Evolutionary conservation across 2,329 filamentous ascomycete genomes (phyloP), one percentile per base, ranked within the genome.

Genomic region (Alternaria sp.): DNA sequence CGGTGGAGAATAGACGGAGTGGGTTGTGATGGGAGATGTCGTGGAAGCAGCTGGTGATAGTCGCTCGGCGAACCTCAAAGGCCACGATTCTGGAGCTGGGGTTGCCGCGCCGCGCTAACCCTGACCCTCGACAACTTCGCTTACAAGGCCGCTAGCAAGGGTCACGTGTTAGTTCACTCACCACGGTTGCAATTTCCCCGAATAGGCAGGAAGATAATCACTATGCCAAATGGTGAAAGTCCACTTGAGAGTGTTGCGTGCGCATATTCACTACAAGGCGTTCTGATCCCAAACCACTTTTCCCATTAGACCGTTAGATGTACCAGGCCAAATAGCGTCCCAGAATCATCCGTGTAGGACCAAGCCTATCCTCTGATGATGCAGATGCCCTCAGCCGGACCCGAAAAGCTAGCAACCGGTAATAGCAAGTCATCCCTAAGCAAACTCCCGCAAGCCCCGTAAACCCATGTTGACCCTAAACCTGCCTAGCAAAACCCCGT

Each of bases 51-150:
- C 27, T 67, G 60, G 54, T 45, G 52, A 60, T 64, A 58, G 58
- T 59, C 57, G 62, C 48, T 55, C 56, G 57, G 57, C 56, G 60
- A 55, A 60, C 66, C 53, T 56, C 59, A 73, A 64, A 75, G 72
- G 74, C 68, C 73, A 75, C 72, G 70, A 70, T 75, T 74, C 73
- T 72, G 66, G 72, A 74, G 72, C 71, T 65, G 57, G 64, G 55
- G 60, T 59, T 61, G 59, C 59, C 62, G 60, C 59, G 56, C 63
- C 62, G 62, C 65, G 65, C 67, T 72, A 63, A 62, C 58, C 56
- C 60, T 59, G 59, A 61, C 46, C 52, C 59, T 61, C 59, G 54
- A 50, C 25, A 62, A 43, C 46, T 16, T 61, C 59, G 54, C 54
- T 54, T 65, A 52, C 22, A 52, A 64, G 40, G 55, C 56, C 64